phyloP scores from a whole-genome alignment of 169 alveolate species.

The Theileria annulata region DNA sequence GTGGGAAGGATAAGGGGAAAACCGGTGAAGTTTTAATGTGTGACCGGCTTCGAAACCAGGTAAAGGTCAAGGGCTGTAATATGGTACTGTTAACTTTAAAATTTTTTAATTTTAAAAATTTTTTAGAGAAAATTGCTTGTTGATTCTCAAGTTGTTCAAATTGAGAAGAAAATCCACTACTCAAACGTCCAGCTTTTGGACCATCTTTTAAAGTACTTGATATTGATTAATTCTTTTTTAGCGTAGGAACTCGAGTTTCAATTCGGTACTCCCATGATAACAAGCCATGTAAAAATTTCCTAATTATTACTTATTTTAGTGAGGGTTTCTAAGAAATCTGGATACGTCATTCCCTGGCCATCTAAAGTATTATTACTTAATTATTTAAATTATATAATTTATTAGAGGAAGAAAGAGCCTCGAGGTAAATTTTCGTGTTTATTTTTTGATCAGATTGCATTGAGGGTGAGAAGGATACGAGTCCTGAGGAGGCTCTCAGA shows the following conservation, averaged over 20 bases:
- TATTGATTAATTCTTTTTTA: neutral
- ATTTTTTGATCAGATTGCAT: neutral
- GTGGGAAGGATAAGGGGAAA: slow-evolving; percentile 85
- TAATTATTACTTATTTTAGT: slow-evolving; percentile 60
- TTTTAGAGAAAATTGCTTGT: slow-evolving; percentile 63
- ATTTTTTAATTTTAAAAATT: neutral
- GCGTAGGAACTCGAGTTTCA: slow-evolving; percentile 74
- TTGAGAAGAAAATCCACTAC: slow-evolving; percentile 84
- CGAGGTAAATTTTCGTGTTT: slow-evolving; percentile 39
- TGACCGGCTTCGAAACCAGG: slow-evolving; percentile 77
- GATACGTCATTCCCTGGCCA: slow-evolving; percentile 88
- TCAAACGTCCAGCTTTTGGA: slow-evolving; percentile 86
- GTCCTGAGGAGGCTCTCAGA: slow-evolving; percentile 82
- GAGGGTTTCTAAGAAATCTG: slow-evolving; percentile 84
- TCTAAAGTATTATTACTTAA: slow-evolving; percentile 53
- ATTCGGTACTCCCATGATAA: slow-evolving; percentile 62
- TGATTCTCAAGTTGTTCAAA: slow-evolving; percentile 73
- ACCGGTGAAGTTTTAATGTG: slow-evolving; percentile 82
- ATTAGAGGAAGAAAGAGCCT: slow-evolving; percentile 65
- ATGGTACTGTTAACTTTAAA: slow-evolving; percentile 67
- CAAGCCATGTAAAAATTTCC: slow-evolving; percentile 61
- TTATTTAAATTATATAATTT: slow-evolving; percentile 13
- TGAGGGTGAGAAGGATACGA: slow-evolving; percentile 82
- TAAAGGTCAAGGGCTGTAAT: slow-evolving; percentile 85
- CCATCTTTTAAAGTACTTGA: slow-evolving; percentile 73